Conservation (phyloP, 495 filamentous ascomycete genomes). For the Emericellopsis terricola region DNA sequence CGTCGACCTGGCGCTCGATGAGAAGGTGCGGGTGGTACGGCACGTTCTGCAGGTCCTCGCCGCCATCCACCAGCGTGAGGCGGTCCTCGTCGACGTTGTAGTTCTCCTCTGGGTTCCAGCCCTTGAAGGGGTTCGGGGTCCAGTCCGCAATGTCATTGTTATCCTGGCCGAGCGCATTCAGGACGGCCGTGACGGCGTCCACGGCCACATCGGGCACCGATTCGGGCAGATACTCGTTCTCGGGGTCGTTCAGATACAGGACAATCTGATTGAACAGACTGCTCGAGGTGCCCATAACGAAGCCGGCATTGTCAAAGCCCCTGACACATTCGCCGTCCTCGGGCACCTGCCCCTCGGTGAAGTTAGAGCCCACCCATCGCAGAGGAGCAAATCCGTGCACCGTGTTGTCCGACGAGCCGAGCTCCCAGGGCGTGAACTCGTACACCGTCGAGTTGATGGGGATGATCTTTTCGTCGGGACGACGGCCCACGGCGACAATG, state of each 20-base stretch:
- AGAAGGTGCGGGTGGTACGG: conserved; percentile 77
- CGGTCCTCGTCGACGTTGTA: conserved; percentile 30
- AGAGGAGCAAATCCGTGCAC: conserved; percentile 62
- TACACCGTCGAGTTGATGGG: conserved; percentile 64
- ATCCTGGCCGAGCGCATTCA: conserved; percentile 31
- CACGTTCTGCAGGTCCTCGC: conserved; percentile 74
- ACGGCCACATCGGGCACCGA: conserved; percentile 33
- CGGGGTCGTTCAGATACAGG: conserved; percentile 13
- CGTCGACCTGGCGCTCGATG: conserved; percentile 58
- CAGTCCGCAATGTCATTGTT: conserved; percentile 70
- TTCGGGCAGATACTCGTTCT: conserved; percentile 27
- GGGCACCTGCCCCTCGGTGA: conserved; percentile 44
- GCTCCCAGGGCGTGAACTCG: conserved; percentile 79
- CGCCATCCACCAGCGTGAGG: conserved; percentile 75
- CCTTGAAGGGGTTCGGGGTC: conserved; percentile 69
- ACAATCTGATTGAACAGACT: conserved; percentile 71
- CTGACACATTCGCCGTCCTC: conserved; percentile 44
- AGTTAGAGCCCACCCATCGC: conserved; percentile 63
- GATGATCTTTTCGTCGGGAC: conserved; percentile 44
- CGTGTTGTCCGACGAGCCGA: conserved; percentile 71
- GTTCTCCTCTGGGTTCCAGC: conserved; percentile 47
- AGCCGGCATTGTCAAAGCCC: conserved; percentile 78
- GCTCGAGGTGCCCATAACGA: conserved; percentile 78
- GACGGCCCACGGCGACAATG: conserved; percentile 56
- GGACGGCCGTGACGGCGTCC: conserved; percentile 33